Conservation (phyloP, 2,329 filamentous ascomycete species). For the Penicillium sp. region DNA sequence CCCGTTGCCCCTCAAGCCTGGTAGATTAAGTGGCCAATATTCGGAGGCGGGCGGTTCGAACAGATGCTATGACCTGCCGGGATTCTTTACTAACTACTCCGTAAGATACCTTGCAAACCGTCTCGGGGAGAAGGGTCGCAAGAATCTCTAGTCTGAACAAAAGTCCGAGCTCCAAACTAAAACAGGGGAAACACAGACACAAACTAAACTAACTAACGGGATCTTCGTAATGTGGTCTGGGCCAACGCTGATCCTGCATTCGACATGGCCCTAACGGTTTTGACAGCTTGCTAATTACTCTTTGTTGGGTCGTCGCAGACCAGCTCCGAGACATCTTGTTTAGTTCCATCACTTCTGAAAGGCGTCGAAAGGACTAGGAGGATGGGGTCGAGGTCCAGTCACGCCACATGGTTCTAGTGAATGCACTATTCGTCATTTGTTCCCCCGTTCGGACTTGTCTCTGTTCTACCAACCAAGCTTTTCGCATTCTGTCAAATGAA, state of each 20-base stretch:
- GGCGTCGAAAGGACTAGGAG: not conserved
- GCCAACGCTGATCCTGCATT: slow-evolving; percentile 1
- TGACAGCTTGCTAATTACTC: not conserved
- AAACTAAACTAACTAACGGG: not conserved
- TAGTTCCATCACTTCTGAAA: not conserved
- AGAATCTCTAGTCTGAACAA: not conserved
- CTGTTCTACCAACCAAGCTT: slow-evolving; percentile 9
- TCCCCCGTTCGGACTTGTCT: not conserved
- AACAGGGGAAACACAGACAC: too few relatives aligned
- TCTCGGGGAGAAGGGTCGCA: not conserved
- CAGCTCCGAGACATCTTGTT: slow-evolving; percentile 2
- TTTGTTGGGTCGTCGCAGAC: not conserved
- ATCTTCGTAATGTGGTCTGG: not conserved
- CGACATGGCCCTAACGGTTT: not conserved
- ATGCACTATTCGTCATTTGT: not conserved
- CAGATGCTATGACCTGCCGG: too few relatives aligned
- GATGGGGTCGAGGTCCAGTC: not conserved
- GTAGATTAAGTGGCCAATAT: slow-evolving; percentile 2
- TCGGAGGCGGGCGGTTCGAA: not conserved
- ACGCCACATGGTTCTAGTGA: slow-evolving; percentile 1
- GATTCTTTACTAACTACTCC: too few relatives aligned
- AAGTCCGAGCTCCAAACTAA: not conserved
- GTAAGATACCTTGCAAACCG: not conserved
- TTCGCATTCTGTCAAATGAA: not conserved
- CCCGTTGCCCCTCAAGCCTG: not conserved